Evolutionary conservation across 2,329 filamentous ascomycete species (phyloP).

Genomic region (Sarocladium strictum): DNA sequence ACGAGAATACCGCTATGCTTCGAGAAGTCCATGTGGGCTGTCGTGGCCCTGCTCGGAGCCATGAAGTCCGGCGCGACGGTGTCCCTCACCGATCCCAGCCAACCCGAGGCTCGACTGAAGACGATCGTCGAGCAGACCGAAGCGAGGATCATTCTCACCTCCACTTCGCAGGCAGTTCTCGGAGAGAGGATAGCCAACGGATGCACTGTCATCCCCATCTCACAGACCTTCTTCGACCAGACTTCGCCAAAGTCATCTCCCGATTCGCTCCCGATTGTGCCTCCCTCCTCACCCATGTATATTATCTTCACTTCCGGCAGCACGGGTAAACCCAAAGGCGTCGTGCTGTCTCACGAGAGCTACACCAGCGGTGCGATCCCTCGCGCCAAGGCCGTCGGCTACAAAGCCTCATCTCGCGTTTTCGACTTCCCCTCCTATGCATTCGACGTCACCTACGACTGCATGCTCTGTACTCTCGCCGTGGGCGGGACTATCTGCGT

Average conservation of each 20-base stretch:
- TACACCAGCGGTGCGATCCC: constrained; percentile 40
- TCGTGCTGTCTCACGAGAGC: constrained; percentile 44
- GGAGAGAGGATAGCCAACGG: constrained; percentile 30
- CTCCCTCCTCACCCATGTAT: constrained; percentile 38
- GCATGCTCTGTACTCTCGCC: constrained; percentile 48
- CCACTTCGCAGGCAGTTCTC: constrained; percentile 29
- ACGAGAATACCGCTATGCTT: constrained; percentile 43
- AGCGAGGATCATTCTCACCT: constrained; percentile 34
- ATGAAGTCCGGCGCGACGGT: constrained; percentile 45
- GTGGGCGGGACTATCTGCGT: constrained; percentile 46
- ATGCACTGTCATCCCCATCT: constrained; percentile 27
- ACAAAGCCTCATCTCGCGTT: constrained; percentile 33
- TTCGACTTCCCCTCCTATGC: constrained; percentile 47
- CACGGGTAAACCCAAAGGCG: constrained; percentile 58
- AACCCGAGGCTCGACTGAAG: constrained; percentile 37
- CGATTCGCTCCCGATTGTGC: constrained; percentile 26
- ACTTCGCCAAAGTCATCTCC: neutral
- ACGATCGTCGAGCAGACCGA: constrained; percentile 38
- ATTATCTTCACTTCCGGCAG: constrained; percentile 63
- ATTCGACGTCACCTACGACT: constrained; percentile 49
- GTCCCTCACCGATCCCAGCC: constrained; percentile 39
- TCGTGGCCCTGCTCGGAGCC: constrained; percentile 37
- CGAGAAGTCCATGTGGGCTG: constrained; percentile 42
- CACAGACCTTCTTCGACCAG: constrained; percentile 20
- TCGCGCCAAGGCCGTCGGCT: constrained; percentile 35